Evolutionary conservation across 2,329 filamentous ascomycete species (phyloP), one percentile per base, ranked within the genome.

Genomic region (Paraphaeosphaeria minitans): DNA sequence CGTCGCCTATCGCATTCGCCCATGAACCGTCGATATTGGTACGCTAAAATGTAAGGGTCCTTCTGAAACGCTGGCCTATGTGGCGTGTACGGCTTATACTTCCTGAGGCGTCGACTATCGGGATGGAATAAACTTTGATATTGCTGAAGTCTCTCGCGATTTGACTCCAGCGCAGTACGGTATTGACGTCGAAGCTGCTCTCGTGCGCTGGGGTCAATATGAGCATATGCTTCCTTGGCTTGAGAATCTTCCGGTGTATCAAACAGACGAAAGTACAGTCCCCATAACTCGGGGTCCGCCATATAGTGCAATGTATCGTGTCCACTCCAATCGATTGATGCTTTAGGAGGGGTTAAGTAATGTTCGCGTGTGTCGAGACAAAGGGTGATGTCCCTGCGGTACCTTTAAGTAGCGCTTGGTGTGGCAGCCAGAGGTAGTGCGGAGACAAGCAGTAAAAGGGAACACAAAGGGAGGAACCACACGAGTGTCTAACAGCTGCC

Each of bases 11-110:
- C 9, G 3, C 62, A 41, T 12, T 60, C 22, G 16, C 35, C n/a
- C 61, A 70, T 65, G 49, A 61, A 70, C 16, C 69, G 65, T 16
- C 42, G 48, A 57, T 69, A 69, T 19, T 61, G 58, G 50, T 68
- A 59, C 35, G 67, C 69, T 42, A 73, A 49, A 37, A 60, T 49
- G 53, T 67, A 69, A 3, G 66, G 65, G 35, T 68, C 64, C 37
- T 59, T 53, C 14, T 29, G 35, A 4, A 22, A n/a, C n/a, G 42
- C 21, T 37, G 35, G 31, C 31, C 42, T 13, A 35, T 29, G 48
- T 6, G 42, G 22, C 35, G 41, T 16, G 35, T 21, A 52, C 19
- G 13, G 12, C 27, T 10, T 33, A 4, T 19, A 33, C 2, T 13
- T 33, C 19, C 10, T 21, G 27, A 12, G 45, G 21, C 27, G n/a